Evolutionary conservation across 2,329 filamentous ascomycete species (phyloP).

Genomic region (Scortechinia acanthostroma): DNA sequence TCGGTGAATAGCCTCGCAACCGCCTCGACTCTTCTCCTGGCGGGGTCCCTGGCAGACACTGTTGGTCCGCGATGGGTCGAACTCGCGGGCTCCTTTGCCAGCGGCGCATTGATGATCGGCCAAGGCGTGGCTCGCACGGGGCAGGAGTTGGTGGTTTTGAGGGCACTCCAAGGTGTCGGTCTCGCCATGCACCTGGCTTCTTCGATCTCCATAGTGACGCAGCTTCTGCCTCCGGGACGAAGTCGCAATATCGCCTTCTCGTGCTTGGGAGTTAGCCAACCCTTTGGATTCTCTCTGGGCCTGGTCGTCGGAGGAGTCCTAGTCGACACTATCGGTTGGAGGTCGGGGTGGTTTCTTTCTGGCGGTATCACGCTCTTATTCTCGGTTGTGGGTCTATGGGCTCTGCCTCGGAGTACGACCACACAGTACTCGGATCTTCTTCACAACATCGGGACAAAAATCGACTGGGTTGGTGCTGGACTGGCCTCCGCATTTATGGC

Average conservation of each 20-base stretch:
- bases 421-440: not conserved
- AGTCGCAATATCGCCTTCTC: conserved; percentile 30
- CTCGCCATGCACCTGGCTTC: conserved; percentile 23
- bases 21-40: conserved; percentile 24
- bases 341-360: conserved; percentile 33
- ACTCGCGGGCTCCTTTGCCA: conserved; percentile 19
- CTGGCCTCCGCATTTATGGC: conserved; percentile 36
- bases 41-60: conserved; percentile 27
- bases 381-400: conserved; percentile 23
- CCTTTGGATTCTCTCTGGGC: conserved; percentile 39
- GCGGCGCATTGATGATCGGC: conserved; percentile 18
- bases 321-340: conserved; percentile 36
- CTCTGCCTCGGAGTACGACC: conserved; percentile 16
- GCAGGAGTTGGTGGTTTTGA: conserved; percentile 23
- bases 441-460: conserved; percentile 21
- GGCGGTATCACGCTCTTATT: conserved; percentile 23
- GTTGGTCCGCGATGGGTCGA: conserved; percentile 21
- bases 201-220: conserved; percentile 22
- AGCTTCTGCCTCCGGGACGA: conserved; percentile 17
- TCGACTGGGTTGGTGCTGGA: conserved; percentile 44
- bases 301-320: conserved; percentile 39
- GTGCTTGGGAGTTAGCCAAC: conserved; percentile 33
- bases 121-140: conserved; percentile 17
- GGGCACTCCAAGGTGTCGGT: conserved; percentile 28
- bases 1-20: conserved; percentile 24